Evolutionary conservation across 2,329 filamentous ascomycete species (phyloP), one percentile per base, ranked within the genome.

Genomic region (Trichothecium sympodiale): DNA sequence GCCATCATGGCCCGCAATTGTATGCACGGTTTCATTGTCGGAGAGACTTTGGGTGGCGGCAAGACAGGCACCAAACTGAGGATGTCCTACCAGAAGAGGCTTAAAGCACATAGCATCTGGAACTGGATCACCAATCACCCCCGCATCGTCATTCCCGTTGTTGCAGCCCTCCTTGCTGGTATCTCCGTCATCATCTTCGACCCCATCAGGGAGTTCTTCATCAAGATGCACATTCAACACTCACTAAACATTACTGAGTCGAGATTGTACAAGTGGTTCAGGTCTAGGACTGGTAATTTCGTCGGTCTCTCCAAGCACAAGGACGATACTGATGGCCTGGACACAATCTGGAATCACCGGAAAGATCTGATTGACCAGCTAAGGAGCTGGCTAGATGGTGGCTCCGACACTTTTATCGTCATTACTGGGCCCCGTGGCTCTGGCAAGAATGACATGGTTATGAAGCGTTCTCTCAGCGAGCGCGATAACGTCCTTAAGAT

Each of bases 1-100:
- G 81, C 87, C 6, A 81, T 93, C 37, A 86, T 91, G 75, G 87
- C 88, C 0, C 80, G 84, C 47, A 94, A 94, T 49, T 96, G 89
- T 50, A 70, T 95, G 61, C 91, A 98, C 54, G 88, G 89, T 0
- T 83, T 83, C 41, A 65, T 79, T 3, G 74, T 94, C 2, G 56
- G 67, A 0, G 80, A 86, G 47, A 65, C 74, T 17, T 61, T 71
- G 29, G 84, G 83, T 4, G 85, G 85, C 30, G 86, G 85, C 4
- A 82, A 81, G 47, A 63, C 64, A 17, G 83, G 84, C 2, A 94
- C 88, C 0, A 67, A 77, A 8, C 65, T 98, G 39, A 79, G 86
- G 28, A 67, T 96, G 34, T 84, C 81, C 2, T 96, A 94, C 48
- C 83, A 94, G 54, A 74, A 78, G 45, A 82, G 78, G 42, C 72